Conservation (phyloP, 1,284 basidiomycete genomes). For the Boletus semigastroideus region DNA sequence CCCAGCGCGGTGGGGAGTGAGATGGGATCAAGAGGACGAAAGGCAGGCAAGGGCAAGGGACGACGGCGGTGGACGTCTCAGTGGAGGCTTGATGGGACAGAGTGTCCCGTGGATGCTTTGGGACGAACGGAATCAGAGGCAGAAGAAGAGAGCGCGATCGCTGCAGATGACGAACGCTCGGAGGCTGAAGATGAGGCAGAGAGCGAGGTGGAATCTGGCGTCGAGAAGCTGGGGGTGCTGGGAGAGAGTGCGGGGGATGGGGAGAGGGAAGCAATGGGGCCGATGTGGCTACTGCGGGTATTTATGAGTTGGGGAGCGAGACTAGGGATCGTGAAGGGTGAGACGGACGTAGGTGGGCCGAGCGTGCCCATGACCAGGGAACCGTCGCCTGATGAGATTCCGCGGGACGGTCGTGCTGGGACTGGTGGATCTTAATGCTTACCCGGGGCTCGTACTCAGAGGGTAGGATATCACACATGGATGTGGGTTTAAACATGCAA, state of each 20-base stretch:
- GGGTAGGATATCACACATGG: conserved; percentile 15
- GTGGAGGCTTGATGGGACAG: conserved; percentile 62
- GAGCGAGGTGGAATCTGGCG: conserved; percentile 22
- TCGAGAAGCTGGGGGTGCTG: conserved; percentile 19
- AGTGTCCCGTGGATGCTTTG: conserved; percentile 59
- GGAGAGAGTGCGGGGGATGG: conserved; percentile 41
- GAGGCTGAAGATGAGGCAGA: conserved; percentile 39
- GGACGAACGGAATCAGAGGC: conserved; percentile 75
- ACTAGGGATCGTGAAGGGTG: conserved; percentile 37
- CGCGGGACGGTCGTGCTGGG: conserved; percentile 3
- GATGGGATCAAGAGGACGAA: conserved; percentile 19
- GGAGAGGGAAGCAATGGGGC: conserved; percentile 58
- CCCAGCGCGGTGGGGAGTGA: conserved; percentile 40
- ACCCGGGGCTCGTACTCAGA: conserved; percentile 3
- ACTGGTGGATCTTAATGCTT: conserved; percentile 10
- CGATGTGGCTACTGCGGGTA: conserved; percentile 71
- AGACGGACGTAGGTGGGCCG: conserved; percentile 17
- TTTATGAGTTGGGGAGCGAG: conserved; percentile 69
- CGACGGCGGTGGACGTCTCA: conserved; percentile 44
- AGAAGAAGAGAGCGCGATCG: conserved; percentile 57
- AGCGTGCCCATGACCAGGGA: conserved; percentile 25
- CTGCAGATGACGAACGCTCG: conserved; percentile 24
- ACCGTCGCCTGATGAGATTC: conserved; percentile 20
- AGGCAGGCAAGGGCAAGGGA: conserved; percentile 17
- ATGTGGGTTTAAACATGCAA: conserved; percentile 7